Base-by-base conservation (phyloP, 352 stramenopile species). In the Plasmopara muralis region DNA sequence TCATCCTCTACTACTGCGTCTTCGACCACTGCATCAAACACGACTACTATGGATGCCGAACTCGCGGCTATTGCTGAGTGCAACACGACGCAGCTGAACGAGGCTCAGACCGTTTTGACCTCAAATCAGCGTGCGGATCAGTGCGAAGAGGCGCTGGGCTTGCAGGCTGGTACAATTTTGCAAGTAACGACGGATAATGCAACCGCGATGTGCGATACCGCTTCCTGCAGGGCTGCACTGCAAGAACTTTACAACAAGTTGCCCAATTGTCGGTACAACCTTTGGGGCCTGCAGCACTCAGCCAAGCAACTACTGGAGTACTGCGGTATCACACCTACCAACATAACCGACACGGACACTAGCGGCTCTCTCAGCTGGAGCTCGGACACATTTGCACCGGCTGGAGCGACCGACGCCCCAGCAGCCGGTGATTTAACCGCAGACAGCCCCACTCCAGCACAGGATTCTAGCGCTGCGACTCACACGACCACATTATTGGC, bases 181-280 rank as follows among this genome's bases (percentile, higher is more conserved):
- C 68, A 87, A 54, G 44, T 84, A 37, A 69, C 47, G n/a, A 66
- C 56, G 4, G 49, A 40, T 1, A 43, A 83, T 39, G 66, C 62
- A 15, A 62, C 52, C 31, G 41, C 65, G 9, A 69, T 88, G 10
- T 85, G 76, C 50, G 64, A 64, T 29, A 62, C 66, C 15, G 30
- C 64, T 16, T 62, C 72, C 9, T 89, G 79, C 53, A 74, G 43
- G 16, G 58, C 62, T 2, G 74, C 76, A 52, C 70, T 87, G n/a
- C 59, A 81, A 52, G 47, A 65, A 30, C 63, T 89, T 16, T 87
- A 88, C 69, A 68, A 68, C 44, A 53, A 39, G 45, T 55, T 90
- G 50, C 76, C 79, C 7, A 60, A 84, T 43, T 90, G 79, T 57
- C 68, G 64, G 25, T 87, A 77, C 63, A 40, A 74, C 20, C 62